Evolutionary conservation across 2,329 filamentous ascomycete genomes (phyloP), one percentile per base, ranked within the genome.

Genomic region (Aschersonia sp.): DNA sequence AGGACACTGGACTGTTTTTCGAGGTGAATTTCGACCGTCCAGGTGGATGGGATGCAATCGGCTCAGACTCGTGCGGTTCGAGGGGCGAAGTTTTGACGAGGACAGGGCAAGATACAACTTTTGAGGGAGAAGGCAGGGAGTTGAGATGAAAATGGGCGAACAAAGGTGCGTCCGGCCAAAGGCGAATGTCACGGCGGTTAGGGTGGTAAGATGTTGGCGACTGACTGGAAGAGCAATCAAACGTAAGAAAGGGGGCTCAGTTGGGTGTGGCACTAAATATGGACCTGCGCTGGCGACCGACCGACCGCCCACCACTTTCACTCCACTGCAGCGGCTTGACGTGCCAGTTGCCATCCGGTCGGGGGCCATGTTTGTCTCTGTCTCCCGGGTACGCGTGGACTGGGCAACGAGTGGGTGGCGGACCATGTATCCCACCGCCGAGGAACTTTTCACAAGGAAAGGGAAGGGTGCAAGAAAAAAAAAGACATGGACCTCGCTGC

Each of bases 81-180:
- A 22, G 22, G 22, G 22, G 22, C 22, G 22, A 22, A 22, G 22
- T 22, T 22, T 22, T 22, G 22, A 22, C 22, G 22, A 44, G 11
- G 41, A 43, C 11, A 14, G 8, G 22, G 4, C 9, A 43, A 32
- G 9, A 32, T 14, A 6, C 32, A 12, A 31, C 5, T 32, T 14
- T 12, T n/a, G 35, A n/a, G 29, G 10, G 31, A 9, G 9, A 45
- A 22, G 40, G 42, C 5, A n/a, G 29, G 32, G 10, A 45, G 30
- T 39, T 40, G 22, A 39, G 43, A 45, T 49, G 45, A 40, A 44
- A 42, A 14, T 12, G 47, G 43, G 35, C 14, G 40, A 50, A 29
- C 41, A 43, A 43, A 12, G 7, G 47, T 37, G 7, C 30, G n/a
- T 29, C 41, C 45, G 47, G 47, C 45, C 8, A 11, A n/a, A n/a